A percentile compares a stretch with the other conserved stretches of the same genome.
phyloP scores from a whole-genome alignment of 306 rosid species.

The Macrotyloma uniflorum region DNA sequence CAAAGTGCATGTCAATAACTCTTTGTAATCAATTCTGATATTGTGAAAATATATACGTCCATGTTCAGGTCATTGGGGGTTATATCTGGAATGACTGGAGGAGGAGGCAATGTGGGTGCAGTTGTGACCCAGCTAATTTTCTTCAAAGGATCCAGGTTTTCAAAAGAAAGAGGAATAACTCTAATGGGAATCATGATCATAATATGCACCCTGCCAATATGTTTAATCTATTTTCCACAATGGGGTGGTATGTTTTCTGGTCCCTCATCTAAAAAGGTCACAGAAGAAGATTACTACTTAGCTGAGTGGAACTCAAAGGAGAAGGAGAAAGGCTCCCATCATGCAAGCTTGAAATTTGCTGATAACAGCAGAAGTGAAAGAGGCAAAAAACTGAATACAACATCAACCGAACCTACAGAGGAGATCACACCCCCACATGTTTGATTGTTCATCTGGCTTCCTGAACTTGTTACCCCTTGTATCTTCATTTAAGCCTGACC shows the following conservation, averaged over 20 bases:
- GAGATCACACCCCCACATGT: constrained; percentile 39
- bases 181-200: constrained; percentile 90
- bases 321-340: constrained; percentile 61
- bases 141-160: constrained; percentile 75
- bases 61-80: constrained; percentile 78
- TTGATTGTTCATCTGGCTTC: constrained; percentile 23
- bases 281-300: constrained; percentile 82
- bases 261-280: constrained; percentile 49
- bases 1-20: neutral
- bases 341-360: constrained; percentile 72
- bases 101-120: constrained; percentile 94
- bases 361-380: constrained; percentile 74
- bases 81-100: constrained; percentile 92
- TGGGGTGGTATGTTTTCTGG: constrained; percentile 92
- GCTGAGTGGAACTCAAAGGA: constrained; percentile 76
- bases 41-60: neutral
- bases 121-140: constrained; percentile 78
- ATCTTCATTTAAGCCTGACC: neutral
- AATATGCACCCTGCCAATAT: constrained; percentile 64
- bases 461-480: neutral
- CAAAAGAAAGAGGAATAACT: constrained; percentile 79
- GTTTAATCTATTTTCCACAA: constrained; percentile 71
- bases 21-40: neutral
- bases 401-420: constrained; percentile 52
- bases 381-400: constrained; percentile 41